phyloP scores from a whole-genome alignment of 495 filamentous ascomycete species.

The Talaromyces stipitatus region DNA sequence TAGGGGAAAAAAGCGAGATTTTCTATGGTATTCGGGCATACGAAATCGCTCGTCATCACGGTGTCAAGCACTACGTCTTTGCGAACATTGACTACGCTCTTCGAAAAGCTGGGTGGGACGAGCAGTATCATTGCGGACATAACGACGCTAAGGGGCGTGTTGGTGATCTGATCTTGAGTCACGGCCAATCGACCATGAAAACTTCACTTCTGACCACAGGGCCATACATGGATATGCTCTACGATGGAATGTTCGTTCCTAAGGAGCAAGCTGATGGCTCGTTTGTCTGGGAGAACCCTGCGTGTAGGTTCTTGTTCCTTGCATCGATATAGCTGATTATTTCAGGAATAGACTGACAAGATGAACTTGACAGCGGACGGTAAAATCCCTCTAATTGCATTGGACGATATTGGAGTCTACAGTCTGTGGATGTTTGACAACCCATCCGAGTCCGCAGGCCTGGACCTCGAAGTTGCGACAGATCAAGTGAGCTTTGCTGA shows the following conservation, averaged over 20 bases:
- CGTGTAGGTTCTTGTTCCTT: slow-evolving; percentile 7
- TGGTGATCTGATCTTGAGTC: slow-evolving; percentile 36
- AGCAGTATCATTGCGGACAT: slow-evolving; percentile 41
- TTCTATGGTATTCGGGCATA: slow-evolving; percentile 49
- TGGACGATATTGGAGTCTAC: slow-evolving; percentile 48
- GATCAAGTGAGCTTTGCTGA: slow-evolving; percentile 38
- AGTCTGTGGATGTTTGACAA: slow-evolving; percentile 51
- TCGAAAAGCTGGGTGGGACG: slow-evolving; percentile 32
- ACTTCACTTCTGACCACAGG: slow-evolving; percentile 42
- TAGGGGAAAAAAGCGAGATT: slow-evolving; percentile 45
- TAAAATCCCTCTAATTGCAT: slow-evolving; percentile 31
- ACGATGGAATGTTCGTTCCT: slow-evolving; percentile 12
- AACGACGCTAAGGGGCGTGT: slow-evolving; percentile 42
- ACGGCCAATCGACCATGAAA: background rate
- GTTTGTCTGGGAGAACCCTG: slow-evolving; percentile 6
- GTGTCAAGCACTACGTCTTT: slow-evolving; percentile 46
- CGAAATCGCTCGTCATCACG: slow-evolving; percentile 43
- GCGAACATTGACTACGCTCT: slow-evolving; percentile 39
- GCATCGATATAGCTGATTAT: background rate
- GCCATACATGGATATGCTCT: slow-evolving; percentile 47
- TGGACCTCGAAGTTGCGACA: slow-evolving; percentile 44
- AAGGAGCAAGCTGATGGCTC: slow-evolving; percentile 1
- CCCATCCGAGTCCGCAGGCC: slow-evolving; percentile 34
- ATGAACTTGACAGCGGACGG: slow-evolving; percentile 12
- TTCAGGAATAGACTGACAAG: background rate